Evolutionary conservation across 352 stramenopile species (phyloP), one percentile per base, ranked within the genome.

Genomic region (Phytophthora chlamydospora): DNA sequence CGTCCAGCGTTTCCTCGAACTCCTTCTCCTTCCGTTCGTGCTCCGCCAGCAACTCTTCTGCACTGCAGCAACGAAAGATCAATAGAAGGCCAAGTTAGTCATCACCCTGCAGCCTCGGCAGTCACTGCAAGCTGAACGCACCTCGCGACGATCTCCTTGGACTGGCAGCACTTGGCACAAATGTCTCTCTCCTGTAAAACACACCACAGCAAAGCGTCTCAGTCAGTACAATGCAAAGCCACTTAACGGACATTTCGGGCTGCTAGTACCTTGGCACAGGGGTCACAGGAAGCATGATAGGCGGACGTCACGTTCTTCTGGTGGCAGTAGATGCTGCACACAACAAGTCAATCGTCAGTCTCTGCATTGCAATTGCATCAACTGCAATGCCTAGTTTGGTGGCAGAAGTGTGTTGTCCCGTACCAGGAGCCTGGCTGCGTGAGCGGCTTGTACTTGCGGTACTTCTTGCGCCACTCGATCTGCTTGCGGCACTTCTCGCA

Each of bases 381-480:
- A 55, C 19, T 4, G 33, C 35, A 41, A 16, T 16, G 14, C 11
- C 3, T 36, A 45, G 10, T 58, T 24, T 24, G 21, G 21, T 3
- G 21, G 16, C 17, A 47, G 14, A 60, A 35, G 9, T 29, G 31
- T 24, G 46, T n/a, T 44, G 39, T 3, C 38, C 51, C 75, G 62
- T 71, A 95, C 85, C 86, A 99, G 36, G 89, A 98, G 16, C 75
- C 88, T 13, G 95, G 95, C 79, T 98, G 88, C 39, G 95, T 98
- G 40, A 98, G 72, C 43, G 97, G 96, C 65, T 98, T 98, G 83
- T 99, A 99, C 75, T 99, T 99, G 73, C 97, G 89, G 80, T 99
- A 99, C 70, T 98, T 98, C 84, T 99, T 99, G 58, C 95, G 82
- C 97, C 97, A 99, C 73, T 99, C 96, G 65, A 99, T 98, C 78